Percentiles rank a stretch among this genome's conserved stretches.
Evolutionary conservation across 139 green algal genomes (phyloP).

Genomic region (Micromonas pusilla): DNA sequence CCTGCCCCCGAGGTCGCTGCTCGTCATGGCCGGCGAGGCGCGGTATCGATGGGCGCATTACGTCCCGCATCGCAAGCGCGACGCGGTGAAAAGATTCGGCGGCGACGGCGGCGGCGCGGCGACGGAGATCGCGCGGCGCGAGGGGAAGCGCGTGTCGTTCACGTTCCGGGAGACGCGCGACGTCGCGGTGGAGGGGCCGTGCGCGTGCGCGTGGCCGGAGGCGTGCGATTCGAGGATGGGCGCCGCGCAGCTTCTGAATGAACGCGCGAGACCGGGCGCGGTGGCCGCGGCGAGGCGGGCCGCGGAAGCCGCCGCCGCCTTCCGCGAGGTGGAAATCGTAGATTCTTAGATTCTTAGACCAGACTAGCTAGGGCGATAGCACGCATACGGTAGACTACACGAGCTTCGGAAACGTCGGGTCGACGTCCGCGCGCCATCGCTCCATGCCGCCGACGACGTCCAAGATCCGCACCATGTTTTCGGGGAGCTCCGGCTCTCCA

Average conservation of each 20-base stretch:
- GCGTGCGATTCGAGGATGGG: constrained; percentile 67
- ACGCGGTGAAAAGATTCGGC: constrained; percentile 51
- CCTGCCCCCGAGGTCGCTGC: constrained; percentile 51
- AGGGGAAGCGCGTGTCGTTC: constrained; percentile 60
- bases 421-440: not conserved
- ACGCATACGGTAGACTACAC: constrained; percentile 2
- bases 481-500: not conserved
- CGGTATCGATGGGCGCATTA: constrained; percentile 87
- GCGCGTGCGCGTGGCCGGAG: constrained; percentile 69
- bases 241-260: not conserved
- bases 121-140: no score
- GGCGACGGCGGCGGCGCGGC: not conserved
- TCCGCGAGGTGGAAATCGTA: no score
- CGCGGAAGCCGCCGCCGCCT: no score
- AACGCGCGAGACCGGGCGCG: no score
- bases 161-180: constrained; percentile 79
- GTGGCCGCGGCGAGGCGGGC: no score
- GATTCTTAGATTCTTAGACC: no score
- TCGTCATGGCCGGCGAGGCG: constrained; percentile 76
- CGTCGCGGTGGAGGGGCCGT: constrained; percentile 48
- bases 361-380: no score
- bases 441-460: constrained; percentile 4
- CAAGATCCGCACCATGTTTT: not conserved
- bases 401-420: constrained; percentile 14
- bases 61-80: constrained; percentile 83